A percentile compares a stretch with the other conserved stretches of the same genome.
These are phyloP conservation scores for Nasturtium officinale DNA, from an alignment of 345 rosid species.

Conservation along the genomic window DNA sequence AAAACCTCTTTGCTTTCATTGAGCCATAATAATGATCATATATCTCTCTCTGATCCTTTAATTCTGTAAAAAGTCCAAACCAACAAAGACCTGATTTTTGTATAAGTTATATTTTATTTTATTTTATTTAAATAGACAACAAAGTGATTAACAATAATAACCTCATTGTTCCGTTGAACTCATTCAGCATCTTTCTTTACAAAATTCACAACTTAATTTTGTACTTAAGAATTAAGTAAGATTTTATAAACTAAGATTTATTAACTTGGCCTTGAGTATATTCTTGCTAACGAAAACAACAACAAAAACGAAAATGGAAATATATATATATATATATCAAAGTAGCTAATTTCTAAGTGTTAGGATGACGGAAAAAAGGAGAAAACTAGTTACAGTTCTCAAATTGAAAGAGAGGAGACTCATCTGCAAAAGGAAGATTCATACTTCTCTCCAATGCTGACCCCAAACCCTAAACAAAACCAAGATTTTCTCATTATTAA, in stretches of 20 bases:
- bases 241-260: slow-evolving; percentile 13
- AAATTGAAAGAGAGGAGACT: slow-evolving; percentile 41
- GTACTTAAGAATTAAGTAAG: neutral
- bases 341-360: slow-evolving; percentile 23
- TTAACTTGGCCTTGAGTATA: slow-evolving; percentile 28
- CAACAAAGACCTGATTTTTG: slow-evolving; percentile 26
- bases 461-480: slow-evolving; percentile 3
- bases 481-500: neutral
- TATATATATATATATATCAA: slow-evolving; percentile 2
- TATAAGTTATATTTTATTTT: neutral
- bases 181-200: slow-evolving; percentile 6
- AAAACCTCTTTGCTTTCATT: slow-evolving; percentile 26
- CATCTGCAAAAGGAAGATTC: slow-evolving; percentile 39
- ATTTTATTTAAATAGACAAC: neutral
- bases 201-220: neutral
- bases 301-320: neutral
- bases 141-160: neutral
- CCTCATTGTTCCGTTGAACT: neutral
- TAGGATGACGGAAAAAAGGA: slow-evolving; percentile 17
- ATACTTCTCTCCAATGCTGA: neutral
- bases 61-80: slow-evolving; percentile 28
- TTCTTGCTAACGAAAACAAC: slow-evolving; percentile 24
- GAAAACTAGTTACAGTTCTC: slow-evolving; percentile 35
- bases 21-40: slow-evolving; percentile 8
- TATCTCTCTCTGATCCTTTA: slow-evolving; percentile 1